phyloP scores from a whole-genome alignment of 129 eudicot genomes.

The Deinandra increscens region DNA sequence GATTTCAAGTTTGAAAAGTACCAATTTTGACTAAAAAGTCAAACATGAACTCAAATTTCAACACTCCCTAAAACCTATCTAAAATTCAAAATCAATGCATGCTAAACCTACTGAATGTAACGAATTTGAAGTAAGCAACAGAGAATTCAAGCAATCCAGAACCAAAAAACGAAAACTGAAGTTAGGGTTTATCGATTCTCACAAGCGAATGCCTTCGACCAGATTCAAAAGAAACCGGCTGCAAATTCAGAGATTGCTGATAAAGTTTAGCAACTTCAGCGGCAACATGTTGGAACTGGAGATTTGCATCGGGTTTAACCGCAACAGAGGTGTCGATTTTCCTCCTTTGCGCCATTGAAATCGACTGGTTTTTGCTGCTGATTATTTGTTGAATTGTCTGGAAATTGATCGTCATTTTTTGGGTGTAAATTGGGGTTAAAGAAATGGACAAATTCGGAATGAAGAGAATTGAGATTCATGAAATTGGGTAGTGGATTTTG shows the following conservation, averaged over 20 bases:
- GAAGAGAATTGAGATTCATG: conserved; percentile 21
- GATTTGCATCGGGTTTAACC: conserved; percentile 12
- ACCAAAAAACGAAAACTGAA: neutral
- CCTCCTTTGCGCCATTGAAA: conserved; percentile 29
- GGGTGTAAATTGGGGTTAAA: conserved; percentile 13
- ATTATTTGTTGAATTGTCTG: neutral
- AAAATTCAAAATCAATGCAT: neutral
- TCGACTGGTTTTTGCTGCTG: neutral
- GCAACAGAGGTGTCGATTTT: conserved; percentile 14
- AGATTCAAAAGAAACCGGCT: conserved; percentile 26
- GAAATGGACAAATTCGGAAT: conserved; percentile 13
- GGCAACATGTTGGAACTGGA: conserved; percentile 27
- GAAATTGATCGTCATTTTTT: conserved; percentile 29
- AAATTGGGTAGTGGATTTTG: conserved; percentile 10
- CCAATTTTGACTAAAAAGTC: conserved; percentile 21
- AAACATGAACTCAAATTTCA: conserved; percentile 16
- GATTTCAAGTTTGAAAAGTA: conserved; percentile 2
- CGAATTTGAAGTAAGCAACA: too few species aligned
- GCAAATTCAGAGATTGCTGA: conserved; percentile 15
- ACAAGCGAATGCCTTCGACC: conserved; percentile 28
- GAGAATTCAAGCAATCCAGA: too few species aligned
- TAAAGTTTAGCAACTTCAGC: conserved; percentile 28
- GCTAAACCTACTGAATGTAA: neutral
- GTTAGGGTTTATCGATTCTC: conserved; percentile 27
- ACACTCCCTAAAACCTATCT: neutral